A percentile compares a stretch with the other conserved stretches of the same genome.
Evolutionary conservation across 306 rosid species (phyloP).

Genomic region (Boehmeria nivea): DNA sequence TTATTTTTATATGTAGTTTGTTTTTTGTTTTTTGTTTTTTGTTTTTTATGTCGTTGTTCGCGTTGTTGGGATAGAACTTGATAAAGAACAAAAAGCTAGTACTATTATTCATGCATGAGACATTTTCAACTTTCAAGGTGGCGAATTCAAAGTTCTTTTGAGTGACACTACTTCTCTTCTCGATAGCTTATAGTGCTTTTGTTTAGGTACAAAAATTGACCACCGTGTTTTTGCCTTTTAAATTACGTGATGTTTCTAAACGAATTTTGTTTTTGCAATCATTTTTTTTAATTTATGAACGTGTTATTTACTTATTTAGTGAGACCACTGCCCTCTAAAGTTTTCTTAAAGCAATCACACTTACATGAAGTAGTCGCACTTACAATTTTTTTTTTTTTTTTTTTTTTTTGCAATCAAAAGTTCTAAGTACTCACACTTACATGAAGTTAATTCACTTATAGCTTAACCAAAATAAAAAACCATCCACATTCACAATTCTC

Average conservation of each 20-base stretch:
- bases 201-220: background rate
- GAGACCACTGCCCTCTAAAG: background rate
- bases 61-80: background rate
- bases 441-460: too few relatives aligned
- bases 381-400: too few relatives aligned
- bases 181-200: background rate
- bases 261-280: background rate
- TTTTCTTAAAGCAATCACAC: too few relatives aligned
- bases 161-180: slow-evolving; percentile 18
- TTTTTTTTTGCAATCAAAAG: too few relatives aligned
- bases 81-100: background rate
- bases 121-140: background rate
- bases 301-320: background rate
- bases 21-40: background rate
- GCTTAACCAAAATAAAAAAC: background rate
- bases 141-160: slow-evolving; percentile 13
- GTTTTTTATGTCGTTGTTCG: background rate
- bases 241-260: background rate
- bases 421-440: too few relatives aligned
- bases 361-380: too few relatives aligned
- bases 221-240: background rate
- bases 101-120: background rate
- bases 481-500: background rate
- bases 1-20: background rate
- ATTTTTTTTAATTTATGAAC: background rate